These are phyloP conservation scores for Licmophora abbreviata DNA, from an alignment of 108 stramenopile species.

Conservation along the genomic window DNA sequence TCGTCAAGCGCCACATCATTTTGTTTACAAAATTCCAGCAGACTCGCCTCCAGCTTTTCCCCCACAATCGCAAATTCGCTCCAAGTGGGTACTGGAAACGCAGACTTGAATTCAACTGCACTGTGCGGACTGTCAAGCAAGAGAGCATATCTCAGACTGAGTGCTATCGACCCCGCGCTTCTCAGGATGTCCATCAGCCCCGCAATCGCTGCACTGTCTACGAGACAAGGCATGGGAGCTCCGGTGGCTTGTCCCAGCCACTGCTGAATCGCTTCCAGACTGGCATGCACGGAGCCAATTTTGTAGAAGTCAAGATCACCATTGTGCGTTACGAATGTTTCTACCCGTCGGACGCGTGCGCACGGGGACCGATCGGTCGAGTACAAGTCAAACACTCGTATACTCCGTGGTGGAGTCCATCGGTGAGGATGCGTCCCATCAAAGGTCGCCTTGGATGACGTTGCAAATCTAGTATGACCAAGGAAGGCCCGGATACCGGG, in stretches of 20 bases:
- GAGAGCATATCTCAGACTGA: conserved; percentile 60
- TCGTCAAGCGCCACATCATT: conserved; percentile 1
- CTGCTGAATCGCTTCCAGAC: conserved; percentile 52
- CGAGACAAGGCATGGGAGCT: conserved; percentile 38
- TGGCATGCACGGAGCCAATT: conserved; percentile 50
- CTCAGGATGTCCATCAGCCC: conserved; percentile 66
- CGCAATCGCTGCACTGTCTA: conserved; percentile 67
- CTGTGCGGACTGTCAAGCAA: conserved; percentile 28
- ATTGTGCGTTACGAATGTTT: conserved; percentile 78
- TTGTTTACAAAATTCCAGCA: conserved; percentile 22
- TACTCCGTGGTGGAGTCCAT: conserved; percentile 43
- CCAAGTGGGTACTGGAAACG: conserved; percentile 27
- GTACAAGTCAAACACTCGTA: conserved; percentile 13
- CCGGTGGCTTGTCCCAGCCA: conserved; percentile 50
- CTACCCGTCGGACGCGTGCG: conserved; percentile 17
- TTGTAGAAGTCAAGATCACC: conserved; percentile 82
- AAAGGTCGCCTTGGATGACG: conserved; percentile 54
- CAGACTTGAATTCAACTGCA: conserved; percentile 21
- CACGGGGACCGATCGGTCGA: neutral
- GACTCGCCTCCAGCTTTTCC: conserved; percentile 43
- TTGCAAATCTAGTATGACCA: conserved; percentile 80
- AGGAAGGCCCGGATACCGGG: conserved; percentile 12
- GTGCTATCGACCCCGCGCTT: conserved; percentile 59
- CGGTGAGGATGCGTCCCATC: conserved; percentile 77
- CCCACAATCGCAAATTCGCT: conserved; percentile 55